Evolutionary conservation across 306 rosid genomes (phyloP).

Genomic region (Cicer pinnatifidum): DNA sequence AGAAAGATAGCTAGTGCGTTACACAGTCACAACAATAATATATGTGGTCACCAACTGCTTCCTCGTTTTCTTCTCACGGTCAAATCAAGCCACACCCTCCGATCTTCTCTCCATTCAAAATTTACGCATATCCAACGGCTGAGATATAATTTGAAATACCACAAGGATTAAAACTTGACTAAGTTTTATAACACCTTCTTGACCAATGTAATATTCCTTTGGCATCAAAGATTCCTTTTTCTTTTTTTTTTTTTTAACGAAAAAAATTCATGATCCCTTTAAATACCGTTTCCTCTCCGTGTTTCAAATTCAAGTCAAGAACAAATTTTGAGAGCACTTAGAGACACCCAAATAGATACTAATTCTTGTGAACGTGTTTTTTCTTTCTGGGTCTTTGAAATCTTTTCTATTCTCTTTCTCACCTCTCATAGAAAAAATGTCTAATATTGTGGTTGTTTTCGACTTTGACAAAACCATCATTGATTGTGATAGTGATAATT

Average conservation of each 20-base stretch:
- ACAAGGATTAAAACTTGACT: too few relatives aligned
- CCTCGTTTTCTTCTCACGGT: too few relatives aligned
- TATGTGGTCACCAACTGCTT: too few relatives aligned
- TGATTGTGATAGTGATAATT: slow-evolving; percentile 53
- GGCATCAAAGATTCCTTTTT: slow-evolving; percentile 38
- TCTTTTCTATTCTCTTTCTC: not conserved
- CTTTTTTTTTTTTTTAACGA: too few relatives aligned
- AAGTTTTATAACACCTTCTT: too few relatives aligned
- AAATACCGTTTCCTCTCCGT: slow-evolving; percentile 40
- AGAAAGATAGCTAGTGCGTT: too few relatives aligned
- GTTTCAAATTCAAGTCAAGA: slow-evolving; percentile 19
- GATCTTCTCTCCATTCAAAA: too few relatives aligned
- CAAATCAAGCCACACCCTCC: too few relatives aligned
- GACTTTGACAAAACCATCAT: slow-evolving; percentile 84
- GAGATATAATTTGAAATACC: too few relatives aligned
- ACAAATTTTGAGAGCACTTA: slow-evolving; percentile 19
- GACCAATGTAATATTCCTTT: slow-evolving; percentile 54
- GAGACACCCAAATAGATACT: not conserved
- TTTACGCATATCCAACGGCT: too few relatives aligned
- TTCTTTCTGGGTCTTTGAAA: slow-evolving; percentile 12
- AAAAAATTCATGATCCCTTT: slow-evolving; percentile 36
- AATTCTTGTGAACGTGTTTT: not conserved
- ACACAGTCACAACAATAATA: too few relatives aligned
- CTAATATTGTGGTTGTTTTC: slow-evolving; percentile 62
- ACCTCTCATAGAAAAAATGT: slow-evolving; percentile 41